Evolutionary conservation across 768 basidiomycete species (phyloP), one percentile per base, ranked within the genome.

Genomic region (Candolleomyces eurysporus): DNA sequence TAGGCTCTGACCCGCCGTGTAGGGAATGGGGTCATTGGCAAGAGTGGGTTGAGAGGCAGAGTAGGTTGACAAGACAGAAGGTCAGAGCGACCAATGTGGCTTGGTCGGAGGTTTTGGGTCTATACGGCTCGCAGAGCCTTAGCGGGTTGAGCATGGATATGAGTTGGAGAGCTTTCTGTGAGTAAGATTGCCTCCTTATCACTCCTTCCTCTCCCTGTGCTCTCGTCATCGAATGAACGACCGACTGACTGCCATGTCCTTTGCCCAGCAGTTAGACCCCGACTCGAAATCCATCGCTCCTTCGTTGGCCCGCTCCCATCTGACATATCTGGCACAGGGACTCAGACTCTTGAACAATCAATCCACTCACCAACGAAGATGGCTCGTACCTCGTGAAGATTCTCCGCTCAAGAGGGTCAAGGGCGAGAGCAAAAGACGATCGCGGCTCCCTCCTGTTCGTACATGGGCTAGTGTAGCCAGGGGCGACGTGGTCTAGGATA

Each of bases 131-230:
- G 14, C 52, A 54, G 48, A 61, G 53, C 39, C 39, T 61, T n/a
- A 30, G 40, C n/a, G 50, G 21, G 22, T 39, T 53, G 48, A 36
- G n/a, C 8, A 26, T 13, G 32, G 43, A 19, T 30, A n/a, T 61
- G 11, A n/a, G 22, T n/a, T 61, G 60, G 60, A 61, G 55, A 39
- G 42, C 40, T 6, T 48, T 61, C 43, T 46, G 60, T 61, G 53
- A 55, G 60, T 61, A 22, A n/a, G 13, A 30, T 4, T 21, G 14
- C 30, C 9, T 30, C 4, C 21, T 30, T 17, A 14, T 52, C 14
- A 43, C 42, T 43, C 42, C 9, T 45, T 30, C n/a, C n/a, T n/a
- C n/a, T n/a, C n/a, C n/a, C n/a, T n/a, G n/a, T n/a, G n/a, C n/a
- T n/a, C n/a, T n/a, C n/a, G n/a, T n/a, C n/a, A n/a, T n/a, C n/a